Percentiles rank a stretch among this genome's conserved stretches.
phyloP scores from a whole-genome alignment of 495 filamentous ascomycete genomes.

The Talaromyces stipitatus region DNA sequence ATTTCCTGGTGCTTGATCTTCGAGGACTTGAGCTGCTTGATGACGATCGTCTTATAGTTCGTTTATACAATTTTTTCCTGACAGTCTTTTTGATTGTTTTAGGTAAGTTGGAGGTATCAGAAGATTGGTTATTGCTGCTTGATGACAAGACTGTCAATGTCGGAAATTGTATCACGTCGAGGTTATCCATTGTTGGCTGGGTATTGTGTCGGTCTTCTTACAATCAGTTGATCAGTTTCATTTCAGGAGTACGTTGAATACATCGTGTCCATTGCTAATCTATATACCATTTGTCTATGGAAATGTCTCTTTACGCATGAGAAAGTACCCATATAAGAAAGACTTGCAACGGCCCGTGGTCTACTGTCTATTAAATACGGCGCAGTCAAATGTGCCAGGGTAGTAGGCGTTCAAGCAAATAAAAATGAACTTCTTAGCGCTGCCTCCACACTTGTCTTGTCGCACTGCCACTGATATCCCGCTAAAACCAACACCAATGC shows the following conservation, averaged over 20 bases:
- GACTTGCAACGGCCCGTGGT: background rate
- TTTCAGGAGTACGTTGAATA: background rate
- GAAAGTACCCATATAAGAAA: background rate
- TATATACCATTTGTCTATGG: background rate
- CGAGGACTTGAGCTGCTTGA: background rate
- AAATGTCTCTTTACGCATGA: background rate
- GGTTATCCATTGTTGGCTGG: background rate
- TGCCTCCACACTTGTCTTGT: background rate
- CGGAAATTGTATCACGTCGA: background rate
- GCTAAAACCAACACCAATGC: background rate
- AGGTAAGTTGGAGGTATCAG: background rate
- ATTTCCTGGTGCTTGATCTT: background rate
- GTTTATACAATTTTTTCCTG: background rate
- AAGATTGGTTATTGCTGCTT: background rate
- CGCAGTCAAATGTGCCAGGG: background rate
- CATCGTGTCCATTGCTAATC: background rate
- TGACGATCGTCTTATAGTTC: background rate
- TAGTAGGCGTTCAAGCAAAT: background rate
- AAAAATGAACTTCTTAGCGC: background rate
- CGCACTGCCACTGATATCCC: background rate
- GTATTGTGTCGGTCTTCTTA: no score
- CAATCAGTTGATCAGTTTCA: no score
- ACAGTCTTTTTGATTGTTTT: background rate
- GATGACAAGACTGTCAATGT: background rate
- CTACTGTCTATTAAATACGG: background rate